Base-by-base conservation (phyloP, 768 basidiomycete genomes). In the Russula sp. region DNA sequence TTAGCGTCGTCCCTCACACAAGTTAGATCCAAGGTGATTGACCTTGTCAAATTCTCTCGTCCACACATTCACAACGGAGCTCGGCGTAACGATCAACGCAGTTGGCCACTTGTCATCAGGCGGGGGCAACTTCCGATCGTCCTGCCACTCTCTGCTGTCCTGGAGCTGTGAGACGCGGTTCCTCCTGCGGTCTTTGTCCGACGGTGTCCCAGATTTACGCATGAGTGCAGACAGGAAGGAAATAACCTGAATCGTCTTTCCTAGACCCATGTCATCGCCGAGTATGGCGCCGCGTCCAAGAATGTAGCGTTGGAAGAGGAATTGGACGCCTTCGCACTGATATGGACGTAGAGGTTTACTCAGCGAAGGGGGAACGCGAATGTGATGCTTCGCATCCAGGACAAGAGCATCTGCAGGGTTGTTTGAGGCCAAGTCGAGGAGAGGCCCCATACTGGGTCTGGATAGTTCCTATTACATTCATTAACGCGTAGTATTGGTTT, bases 191-290 rank as follows among this genome's bases (percentile, higher is more conserved):
- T 82, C 73, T n/a, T 77, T 68, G 70, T 97, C 94, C 5, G 77
- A 76, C 7, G 67, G 69, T 42, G 84, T 77, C 1, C 92, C 92
- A 2, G 76, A 72, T 72, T 96, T 96, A 63, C 79, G 75, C 95
- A 97, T 96, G 60, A 98, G 88, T 0, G 95, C 94, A 0, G 92
- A 88, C 2, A 98, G 79, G 69, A 93, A 90, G 0, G 88, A 81
- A 48, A 94, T 90, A 29, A 93, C 87, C 72, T 98, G 96, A 22
- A 98, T 93, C 0, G 96, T 98, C 81, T 98, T 98, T 3, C 88
- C 96, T 64, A 87, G 76, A 66, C 93, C 96, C 96, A 98, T 98
- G 69, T 98, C 96, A 70, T 98, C 96, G 6, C 96, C 96, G 5
- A 98, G 79, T 11, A 98, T 71, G 0, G 88, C 95, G 0, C 96